Evolutionary conservation across 345 rosid species (phyloP).

Genomic region (Eucalyptus shirleyi): DNA sequence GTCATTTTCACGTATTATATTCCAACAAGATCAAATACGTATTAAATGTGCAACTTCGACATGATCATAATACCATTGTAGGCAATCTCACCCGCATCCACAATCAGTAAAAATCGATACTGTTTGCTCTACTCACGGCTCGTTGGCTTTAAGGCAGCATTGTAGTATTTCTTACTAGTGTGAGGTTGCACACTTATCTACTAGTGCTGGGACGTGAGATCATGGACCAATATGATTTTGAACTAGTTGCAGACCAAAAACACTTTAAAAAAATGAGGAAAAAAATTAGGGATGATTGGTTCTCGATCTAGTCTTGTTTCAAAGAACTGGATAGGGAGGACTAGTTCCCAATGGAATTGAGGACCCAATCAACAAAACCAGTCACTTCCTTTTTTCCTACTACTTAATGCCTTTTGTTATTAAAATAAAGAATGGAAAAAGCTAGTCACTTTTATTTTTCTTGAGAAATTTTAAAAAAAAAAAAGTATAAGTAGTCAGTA

Average conservation of each 20-base stretch:
- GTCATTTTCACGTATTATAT: background rate
- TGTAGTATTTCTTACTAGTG: background rate
- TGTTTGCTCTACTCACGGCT: background rate
- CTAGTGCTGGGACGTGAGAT: background rate
- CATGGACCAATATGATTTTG: background rate
- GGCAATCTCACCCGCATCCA: background rate
- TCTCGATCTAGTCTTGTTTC: too few species aligned
- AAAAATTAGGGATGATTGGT: too few species aligned
- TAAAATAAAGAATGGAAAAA: too few species aligned
- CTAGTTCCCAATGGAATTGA: too few species aligned
- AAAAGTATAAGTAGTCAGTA: too few species aligned
- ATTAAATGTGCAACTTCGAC: background rate
- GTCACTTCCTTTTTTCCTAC: too few species aligned
- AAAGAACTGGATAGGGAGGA: too few species aligned
- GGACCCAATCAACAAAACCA: too few species aligned
- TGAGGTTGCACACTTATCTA: background rate
- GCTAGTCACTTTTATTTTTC: too few species aligned
- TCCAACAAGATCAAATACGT: background rate
- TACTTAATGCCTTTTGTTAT: too few species aligned
- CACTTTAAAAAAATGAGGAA: background rate
- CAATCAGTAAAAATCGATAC: background rate
- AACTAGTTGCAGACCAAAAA: background rate
- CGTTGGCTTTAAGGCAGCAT: background rate
- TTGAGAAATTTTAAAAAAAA: too few species aligned
- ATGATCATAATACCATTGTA: background rate